These are phyloP conservation scores for Hyphopichia buzzinii DNA, from an alignment of 1,139 yeast species.

Conservation along the genomic window DNA sequence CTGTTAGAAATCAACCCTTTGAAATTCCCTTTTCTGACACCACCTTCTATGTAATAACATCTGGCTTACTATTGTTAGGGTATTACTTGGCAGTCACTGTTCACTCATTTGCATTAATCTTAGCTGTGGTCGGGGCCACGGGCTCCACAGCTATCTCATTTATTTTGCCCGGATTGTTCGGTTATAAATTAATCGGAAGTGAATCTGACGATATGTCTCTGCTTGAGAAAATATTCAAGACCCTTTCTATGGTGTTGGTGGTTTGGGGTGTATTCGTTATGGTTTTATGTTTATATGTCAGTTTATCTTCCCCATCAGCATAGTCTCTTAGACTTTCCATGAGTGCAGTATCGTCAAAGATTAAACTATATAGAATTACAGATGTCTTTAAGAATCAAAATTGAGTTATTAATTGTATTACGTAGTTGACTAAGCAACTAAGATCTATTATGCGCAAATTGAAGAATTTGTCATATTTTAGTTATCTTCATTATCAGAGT, in stretches of 20 bases:
- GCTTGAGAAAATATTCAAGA: slow-evolving; percentile 23
- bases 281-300: slow-evolving; percentile 40
- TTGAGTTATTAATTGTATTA: too few species aligned
- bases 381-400: too few species aligned
- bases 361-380: too few species aligned
- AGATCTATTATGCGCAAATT: too few species aligned
- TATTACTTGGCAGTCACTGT: slow-evolving; percentile 45
- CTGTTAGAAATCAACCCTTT: slow-evolving; percentile 18
- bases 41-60: slow-evolving; percentile 50
- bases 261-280: slow-evolving; percentile 44
- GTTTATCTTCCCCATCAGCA: slow-evolving; percentile 13
- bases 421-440: too few species aligned
- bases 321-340: too few species aligned
- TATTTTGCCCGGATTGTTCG: slow-evolving; percentile 59
- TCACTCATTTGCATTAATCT: slow-evolving; percentile 52
- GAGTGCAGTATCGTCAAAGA: too few species aligned
- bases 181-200: slow-evolving; percentile 47
- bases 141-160: slow-evolving; percentile 61
- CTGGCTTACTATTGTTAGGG: slow-evolving; percentile 40
- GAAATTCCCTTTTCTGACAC: slow-evolving; percentile 51
- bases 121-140: slow-evolving; percentile 60
- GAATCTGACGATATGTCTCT: slow-evolving; percentile 22
- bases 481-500: slow-evolving; percentile 30
- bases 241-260: slow-evolving; percentile 30
- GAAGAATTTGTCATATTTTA: too few species aligned